Conservation (phyloP, 2,329 filamentous ascomycete genomes). For the Diaporthe helianthi region DNA sequence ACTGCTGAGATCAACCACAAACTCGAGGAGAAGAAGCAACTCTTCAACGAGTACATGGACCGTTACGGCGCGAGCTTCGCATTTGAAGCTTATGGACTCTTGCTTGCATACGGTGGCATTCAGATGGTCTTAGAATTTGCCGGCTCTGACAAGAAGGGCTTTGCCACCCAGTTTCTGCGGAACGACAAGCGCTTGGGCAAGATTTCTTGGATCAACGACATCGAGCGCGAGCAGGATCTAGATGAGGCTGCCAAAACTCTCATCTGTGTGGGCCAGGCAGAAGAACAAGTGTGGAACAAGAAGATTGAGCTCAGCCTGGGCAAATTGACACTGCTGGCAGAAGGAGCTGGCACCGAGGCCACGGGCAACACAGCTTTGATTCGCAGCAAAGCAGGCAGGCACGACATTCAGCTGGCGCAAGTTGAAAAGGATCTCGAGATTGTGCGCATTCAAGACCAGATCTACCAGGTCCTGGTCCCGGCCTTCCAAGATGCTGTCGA, state of each 20-base stretch:
- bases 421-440: slow-evolving; percentile 71
- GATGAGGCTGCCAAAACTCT: slow-evolving; percentile 75
- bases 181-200: slow-evolving; percentile 75
- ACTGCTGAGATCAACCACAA: slow-evolving; percentile 51
- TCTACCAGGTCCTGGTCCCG: slow-evolving; percentile 75
- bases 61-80: slow-evolving; percentile 72
- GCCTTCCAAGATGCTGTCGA: slow-evolving; percentile 78
- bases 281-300: slow-evolving; percentile 88
- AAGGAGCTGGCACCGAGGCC: slow-evolving; percentile 47
- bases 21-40: slow-evolving; percentile 55
- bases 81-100: slow-evolving; percentile 79
- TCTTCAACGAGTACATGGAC: slow-evolving; percentile 63
- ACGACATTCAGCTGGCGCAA: slow-evolving; percentile 52
- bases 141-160: slow-evolving; percentile 69
- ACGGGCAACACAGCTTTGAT: slow-evolving; percentile 36
- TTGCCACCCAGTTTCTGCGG: slow-evolving; percentile 80
- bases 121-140: slow-evolving; percentile 75
- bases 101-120: slow-evolving; percentile 72
- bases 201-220: slow-evolving; percentile 94
- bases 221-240: slow-evolving; percentile 78
- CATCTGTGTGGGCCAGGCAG: slow-evolving; percentile 71
- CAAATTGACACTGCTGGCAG: slow-evolving; percentile 79
- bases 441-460: slow-evolving; percentile 78
- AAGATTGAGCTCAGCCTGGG: slow-evolving; percentile 90
- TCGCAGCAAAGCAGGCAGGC: slow-evolving; percentile 40